These are phyloP conservation scores for Rhododendron williamsianum DNA, from an alignment of 148 eudicot species.

Conservation along the genomic window DNA sequence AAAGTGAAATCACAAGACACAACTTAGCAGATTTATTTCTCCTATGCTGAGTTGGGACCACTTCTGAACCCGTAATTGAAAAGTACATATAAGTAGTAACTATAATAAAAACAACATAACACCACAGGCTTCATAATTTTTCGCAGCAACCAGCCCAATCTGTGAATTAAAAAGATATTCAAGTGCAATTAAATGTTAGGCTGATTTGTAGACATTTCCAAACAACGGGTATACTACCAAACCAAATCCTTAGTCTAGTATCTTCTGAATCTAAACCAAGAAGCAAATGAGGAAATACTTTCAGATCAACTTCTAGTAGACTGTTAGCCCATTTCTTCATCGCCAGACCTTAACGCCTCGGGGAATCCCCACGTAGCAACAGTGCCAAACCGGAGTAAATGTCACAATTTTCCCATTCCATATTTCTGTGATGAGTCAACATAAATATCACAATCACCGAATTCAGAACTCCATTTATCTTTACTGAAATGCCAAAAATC, in stretches of 20 bases:
- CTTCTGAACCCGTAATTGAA: neutral
- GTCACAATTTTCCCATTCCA: neutral
- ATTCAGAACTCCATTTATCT: neutral
- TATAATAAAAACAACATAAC: neutral
- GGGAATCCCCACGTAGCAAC: neutral
- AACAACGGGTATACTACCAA: neutral
- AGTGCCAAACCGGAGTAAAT: neutral
- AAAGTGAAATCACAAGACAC: neutral
- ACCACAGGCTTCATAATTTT: neutral
- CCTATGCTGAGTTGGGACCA: neutral
- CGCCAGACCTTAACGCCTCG: neutral
- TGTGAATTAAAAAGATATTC: neutral
- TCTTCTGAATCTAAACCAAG: neutral
- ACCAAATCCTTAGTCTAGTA: neutral
- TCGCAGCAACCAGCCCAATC: neutral
- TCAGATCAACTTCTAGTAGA: neutral
- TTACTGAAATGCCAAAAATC: neutral
- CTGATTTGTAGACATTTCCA: neutral
- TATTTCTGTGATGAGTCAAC: neutral
- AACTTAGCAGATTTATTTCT: neutral
- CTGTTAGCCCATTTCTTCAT: neutral
- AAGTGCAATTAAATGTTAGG: neutral
- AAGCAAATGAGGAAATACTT: neutral
- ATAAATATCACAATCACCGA: neutral
- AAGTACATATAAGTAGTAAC: neutral